phyloP scores from a whole-genome alignment of 1,139 yeast genomes.

The Ashbya aceris region DNA sequence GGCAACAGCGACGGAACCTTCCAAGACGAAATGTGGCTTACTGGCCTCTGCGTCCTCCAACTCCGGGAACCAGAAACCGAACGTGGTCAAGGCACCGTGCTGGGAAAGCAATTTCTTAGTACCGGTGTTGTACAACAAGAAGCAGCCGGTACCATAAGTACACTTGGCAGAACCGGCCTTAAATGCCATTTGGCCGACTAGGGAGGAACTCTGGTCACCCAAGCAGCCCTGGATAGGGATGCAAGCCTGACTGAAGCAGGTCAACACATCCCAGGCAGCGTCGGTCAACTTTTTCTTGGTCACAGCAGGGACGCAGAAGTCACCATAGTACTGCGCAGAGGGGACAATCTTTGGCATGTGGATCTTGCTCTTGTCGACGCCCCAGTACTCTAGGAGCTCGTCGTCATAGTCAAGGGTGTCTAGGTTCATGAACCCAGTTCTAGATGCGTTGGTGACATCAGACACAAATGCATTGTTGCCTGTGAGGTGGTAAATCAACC shows the following conservation, averaged over 20 bases:
- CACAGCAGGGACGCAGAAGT: slow-evolving; percentile 51
- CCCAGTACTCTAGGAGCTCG: slow-evolving; percentile 68
- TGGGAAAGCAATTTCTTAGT: slow-evolving; percentile 50
- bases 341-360: slow-evolving; percentile 73
- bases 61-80: slow-evolving; percentile 82
- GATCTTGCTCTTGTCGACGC: slow-evolving; percentile 60
- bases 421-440: slow-evolving; percentile 86
- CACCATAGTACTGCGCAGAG: slow-evolving; percentile 72
- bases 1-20: slow-evolving; percentile 94
- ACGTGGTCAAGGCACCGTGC: slow-evolving; percentile 80
- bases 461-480: slow-evolving; percentile 64
- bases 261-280: slow-evolving; percentile 32
- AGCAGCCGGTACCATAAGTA: slow-evolving; percentile 97
- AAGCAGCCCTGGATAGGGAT: slow-evolving; percentile 83
- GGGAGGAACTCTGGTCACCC: slow-evolving; percentile 91
- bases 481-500: slow-evolving; percentile 84
- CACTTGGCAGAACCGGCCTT: slow-evolving; percentile 82
- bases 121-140: slow-evolving; percentile 84
- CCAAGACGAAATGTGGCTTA: slow-evolving; percentile 79
- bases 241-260: slow-evolving; percentile 11
- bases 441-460: slow-evolving; percentile 84
- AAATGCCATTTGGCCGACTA: slow-evolving; percentile 87
- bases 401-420: slow-evolving; percentile 69
- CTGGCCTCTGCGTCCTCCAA: slow-evolving; percentile 38
- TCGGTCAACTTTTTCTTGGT: slow-evolving; percentile 43